Evolutionary conservation across 1,139 yeast genomes (phyloP).

Genomic region (Hansenula sp.): DNA sequence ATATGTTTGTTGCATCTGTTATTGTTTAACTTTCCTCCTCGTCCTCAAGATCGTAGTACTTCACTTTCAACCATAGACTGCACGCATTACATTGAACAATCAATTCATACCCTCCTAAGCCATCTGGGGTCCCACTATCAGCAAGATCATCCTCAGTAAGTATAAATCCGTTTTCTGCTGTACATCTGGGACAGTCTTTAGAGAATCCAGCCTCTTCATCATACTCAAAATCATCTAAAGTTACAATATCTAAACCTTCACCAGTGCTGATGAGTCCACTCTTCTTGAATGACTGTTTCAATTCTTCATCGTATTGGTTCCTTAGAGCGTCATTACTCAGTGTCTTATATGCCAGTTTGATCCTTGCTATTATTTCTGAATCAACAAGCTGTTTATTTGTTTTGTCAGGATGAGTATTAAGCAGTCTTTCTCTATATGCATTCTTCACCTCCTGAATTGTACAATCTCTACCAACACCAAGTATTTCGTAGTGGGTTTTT

Average conservation of each 20-base stretch:
- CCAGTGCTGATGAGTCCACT: conserved; percentile 51
- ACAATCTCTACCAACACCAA: conserved; percentile 42
- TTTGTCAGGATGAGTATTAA: conserved; percentile 77
- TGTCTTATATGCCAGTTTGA: conserved; percentile 58
- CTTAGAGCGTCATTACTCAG: conserved; percentile 39
- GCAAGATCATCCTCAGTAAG: conserved; percentile 59
- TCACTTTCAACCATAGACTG: conserved; percentile 78
- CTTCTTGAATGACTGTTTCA: conserved; percentile 35
- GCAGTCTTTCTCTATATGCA: conserved; percentile 59
- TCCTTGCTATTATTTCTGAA: conserved; percentile 31
- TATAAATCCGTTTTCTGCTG: conserved; percentile 46
- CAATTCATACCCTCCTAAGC: conserved; percentile 58
- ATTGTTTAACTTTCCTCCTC: conserved; percentile 6
- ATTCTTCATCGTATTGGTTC: conserved; percentile 42
- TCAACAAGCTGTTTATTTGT: conserved; percentile 19
- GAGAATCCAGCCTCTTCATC: conserved; percentile 35
- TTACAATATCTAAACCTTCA: conserved; percentile 63
- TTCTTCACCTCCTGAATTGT: conserved; percentile 40
- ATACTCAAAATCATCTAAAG: conserved; percentile 54
- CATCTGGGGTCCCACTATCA: conserved; percentile 42
- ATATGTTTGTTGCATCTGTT: background rate
- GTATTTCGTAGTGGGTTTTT: conserved; percentile 43
- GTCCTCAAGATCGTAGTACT: conserved; percentile 45
- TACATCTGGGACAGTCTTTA: conserved; percentile 73
- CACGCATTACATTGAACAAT: conserved; percentile 78